Evolutionary conservation across 1,284 basidiomycete species (phyloP).

Genomic region (Pterula multifida): DNA sequence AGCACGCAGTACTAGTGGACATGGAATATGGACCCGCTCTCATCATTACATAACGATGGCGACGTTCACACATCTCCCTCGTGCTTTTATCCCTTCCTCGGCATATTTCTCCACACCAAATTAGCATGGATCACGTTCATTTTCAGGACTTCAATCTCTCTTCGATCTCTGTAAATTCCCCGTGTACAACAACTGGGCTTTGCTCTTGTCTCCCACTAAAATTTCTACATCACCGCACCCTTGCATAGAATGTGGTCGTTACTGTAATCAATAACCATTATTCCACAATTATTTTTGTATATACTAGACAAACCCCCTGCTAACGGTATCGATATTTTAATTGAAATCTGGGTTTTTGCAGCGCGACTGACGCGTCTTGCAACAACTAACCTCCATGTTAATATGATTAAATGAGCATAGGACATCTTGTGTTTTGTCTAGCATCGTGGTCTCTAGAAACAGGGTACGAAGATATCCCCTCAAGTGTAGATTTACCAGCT

Average conservation of each 20-base stretch:
- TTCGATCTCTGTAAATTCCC: not conserved
- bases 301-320: not conserved
- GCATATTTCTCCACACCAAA: not conserved
- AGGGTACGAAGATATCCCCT: too few species aligned
- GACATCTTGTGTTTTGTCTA: too few species aligned
- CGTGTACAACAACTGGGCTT: not conserved
- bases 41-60: slow-evolving; percentile 33
- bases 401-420: too few species aligned
- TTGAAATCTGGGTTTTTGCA: too few species aligned
- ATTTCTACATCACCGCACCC: not conserved
- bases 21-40: slow-evolving; percentile 41
- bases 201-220: not conserved
- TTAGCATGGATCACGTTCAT: not conserved
- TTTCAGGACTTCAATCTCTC: not conserved
- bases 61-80: not conserved
- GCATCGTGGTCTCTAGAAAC: too few species aligned
- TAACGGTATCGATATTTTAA: not conserved
- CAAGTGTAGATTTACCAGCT: too few species aligned
- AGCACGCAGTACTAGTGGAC: slow-evolving; percentile 39
- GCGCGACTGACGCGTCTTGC: too few species aligned
- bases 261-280: not conserved
- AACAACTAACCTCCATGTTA: too few species aligned
- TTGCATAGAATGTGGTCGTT: not conserved
- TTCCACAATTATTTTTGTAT: not conserved
- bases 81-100: not conserved